Evolutionary conservation across 495 filamentous ascomycete genomes (phyloP).

Genomic region (Xylaria castorea): DNA sequence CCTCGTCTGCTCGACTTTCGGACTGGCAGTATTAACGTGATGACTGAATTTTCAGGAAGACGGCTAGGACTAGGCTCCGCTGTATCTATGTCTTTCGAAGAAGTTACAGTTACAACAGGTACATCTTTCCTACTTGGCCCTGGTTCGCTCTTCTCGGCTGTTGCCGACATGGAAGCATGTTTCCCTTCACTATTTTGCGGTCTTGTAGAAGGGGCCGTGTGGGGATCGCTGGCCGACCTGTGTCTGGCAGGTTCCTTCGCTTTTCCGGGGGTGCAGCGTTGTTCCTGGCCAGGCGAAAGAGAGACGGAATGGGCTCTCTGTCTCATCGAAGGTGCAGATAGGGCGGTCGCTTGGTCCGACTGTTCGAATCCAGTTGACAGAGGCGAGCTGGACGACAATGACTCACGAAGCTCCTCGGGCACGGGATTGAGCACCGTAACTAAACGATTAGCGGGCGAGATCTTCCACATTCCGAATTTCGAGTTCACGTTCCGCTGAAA

Average conservation of each 20-base stretch:
- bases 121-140: neutral
- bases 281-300: constrained; percentile 8
- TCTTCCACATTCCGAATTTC: constrained; percentile 22
- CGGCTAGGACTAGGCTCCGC: neutral
- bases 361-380: constrained; percentile 15
- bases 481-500: constrained; percentile 17
- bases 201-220: neutral
- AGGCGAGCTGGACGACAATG: constrained; percentile 34
- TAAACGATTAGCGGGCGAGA: constrained; percentile 21
- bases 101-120: neutral
- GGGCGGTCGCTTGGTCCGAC: neutral
- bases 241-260: neutral
- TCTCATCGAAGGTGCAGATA: constrained; percentile 5
- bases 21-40: constrained; percentile 26
- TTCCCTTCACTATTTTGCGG: neutral
- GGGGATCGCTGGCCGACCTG: neutral
- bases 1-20: constrained; percentile 37
- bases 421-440: constrained; percentile 36
- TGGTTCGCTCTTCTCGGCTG: neutral
- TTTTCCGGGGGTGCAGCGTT: constrained; percentile 9
- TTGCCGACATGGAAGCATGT: neutral
- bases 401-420: constrained; percentile 38
- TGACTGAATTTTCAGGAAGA: constrained; percentile 20
- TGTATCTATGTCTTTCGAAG: neutral
- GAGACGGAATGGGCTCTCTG: constrained; percentile 16